Conservation (phyloP, 305 asterid species). For the Salvia sclarea region DNA sequence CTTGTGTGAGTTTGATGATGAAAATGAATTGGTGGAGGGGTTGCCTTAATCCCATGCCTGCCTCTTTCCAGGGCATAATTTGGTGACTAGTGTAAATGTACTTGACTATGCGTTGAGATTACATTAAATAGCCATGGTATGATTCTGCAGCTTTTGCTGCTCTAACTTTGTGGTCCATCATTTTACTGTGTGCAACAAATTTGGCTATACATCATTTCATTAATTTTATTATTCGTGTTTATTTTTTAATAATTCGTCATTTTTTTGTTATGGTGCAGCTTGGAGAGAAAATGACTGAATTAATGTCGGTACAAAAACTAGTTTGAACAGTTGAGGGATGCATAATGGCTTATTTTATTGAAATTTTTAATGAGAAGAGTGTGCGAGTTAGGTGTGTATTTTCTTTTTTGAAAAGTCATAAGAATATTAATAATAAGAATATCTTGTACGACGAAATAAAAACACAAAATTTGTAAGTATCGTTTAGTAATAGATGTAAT, state of each 20-base stretch:
- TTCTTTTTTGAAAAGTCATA: too few species aligned
- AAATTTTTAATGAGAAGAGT: too few species aligned
- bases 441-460: too few species aligned
- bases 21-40: too few species aligned
- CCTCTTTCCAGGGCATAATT: background rate
- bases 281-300: background rate
- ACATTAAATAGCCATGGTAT: slow-evolving; percentile 30
- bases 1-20: too few species aligned
- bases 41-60: background rate
- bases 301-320: too few species aligned
- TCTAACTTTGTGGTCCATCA: slow-evolving; percentile 13
- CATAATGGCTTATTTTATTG: too few species aligned
- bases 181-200: slow-evolving; percentile 11
- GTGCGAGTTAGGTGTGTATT: too few species aligned
- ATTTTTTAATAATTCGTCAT: background rate
- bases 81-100: background rate
- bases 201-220: slow-evolving; percentile 25
- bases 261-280: background rate
- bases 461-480: too few species aligned
- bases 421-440: too few species aligned
- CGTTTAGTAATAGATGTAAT: too few species aligned
- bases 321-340: too few species aligned
- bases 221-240: slow-evolving; percentile 17
- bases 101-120: slow-evolving; percentile 13
- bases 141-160: slow-evolving; percentile 25